Percentiles rank a stretch among this genome's conserved stretches.
phyloP scores from a whole-genome alignment of 257 asterid species.

The Cynanchum wilfordii region DNA sequence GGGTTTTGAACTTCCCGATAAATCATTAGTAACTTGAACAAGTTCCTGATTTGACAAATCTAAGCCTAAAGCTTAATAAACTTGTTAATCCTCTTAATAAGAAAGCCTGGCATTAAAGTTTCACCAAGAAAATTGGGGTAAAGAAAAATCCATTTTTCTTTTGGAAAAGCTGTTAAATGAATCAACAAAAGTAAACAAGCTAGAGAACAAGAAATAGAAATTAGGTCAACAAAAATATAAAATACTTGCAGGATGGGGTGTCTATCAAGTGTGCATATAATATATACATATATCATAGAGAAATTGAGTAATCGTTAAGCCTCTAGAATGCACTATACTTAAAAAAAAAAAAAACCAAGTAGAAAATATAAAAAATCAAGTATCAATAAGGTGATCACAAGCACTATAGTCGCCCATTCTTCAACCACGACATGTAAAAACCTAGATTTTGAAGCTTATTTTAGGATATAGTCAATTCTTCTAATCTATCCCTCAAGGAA shows the following conservation, averaged over 20 bases:
- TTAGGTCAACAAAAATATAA: no score
- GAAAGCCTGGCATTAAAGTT: not conserved
- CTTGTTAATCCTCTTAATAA: not conserved
- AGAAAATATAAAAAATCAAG: not conserved
- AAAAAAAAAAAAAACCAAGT: not conserved
- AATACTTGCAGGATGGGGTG: no score
- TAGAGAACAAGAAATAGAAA: no score
- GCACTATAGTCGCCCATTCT: not conserved
- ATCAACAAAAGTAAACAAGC: not conserved
- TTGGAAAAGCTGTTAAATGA: not conserved
- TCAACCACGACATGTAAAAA: not conserved
- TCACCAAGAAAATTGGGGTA: not conserved
- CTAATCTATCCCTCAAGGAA: not conserved
- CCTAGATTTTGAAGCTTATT: not conserved
- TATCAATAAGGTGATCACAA: not conserved
- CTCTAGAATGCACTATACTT: not conserved
- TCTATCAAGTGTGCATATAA: no score
- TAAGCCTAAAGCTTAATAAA: not conserved
- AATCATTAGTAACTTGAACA: not conserved
- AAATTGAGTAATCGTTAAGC: not conserved
- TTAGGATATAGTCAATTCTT: not conserved
- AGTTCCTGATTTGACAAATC: not conserved
- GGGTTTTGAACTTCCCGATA: not conserved
- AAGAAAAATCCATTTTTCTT: no score
- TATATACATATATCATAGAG: not conserved